Conservation (phyloP, 352 stramenopile species). For the Pythium monospermum region DNA sequence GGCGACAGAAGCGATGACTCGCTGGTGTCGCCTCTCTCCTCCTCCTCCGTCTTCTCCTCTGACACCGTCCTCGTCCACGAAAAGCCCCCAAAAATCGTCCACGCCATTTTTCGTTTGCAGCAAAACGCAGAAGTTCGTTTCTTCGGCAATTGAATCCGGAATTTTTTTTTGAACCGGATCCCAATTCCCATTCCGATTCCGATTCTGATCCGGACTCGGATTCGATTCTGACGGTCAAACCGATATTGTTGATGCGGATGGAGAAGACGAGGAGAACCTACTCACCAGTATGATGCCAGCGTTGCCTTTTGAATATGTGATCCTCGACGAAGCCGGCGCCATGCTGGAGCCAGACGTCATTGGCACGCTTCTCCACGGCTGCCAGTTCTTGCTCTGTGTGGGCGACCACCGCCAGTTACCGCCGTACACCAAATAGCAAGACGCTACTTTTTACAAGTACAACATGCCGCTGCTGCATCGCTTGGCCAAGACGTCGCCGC, state of each 20-base stretch:
- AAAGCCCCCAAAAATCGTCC: too few relatives aligned
- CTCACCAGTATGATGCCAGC: not conserved
- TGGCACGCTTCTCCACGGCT: not conserved
- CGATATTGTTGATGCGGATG: not conserved
- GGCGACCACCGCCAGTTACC: not conserved
- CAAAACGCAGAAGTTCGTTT: too few relatives aligned
- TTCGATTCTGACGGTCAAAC: too few relatives aligned
- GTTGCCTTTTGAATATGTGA: not conserved
- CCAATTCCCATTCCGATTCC: too few relatives aligned
- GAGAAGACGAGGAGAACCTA: too few relatives aligned
- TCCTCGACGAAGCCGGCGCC: not conserved
- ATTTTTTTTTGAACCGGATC: too few relatives aligned
- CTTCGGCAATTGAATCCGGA: too few relatives aligned
- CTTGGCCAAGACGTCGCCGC: not conserved
- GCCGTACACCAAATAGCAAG: not conserved
- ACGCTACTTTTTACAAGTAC: not conserved
- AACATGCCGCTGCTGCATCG: not conserved
- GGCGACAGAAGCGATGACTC: not conserved
- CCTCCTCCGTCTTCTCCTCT: too few relatives aligned
- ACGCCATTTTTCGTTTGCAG: too few relatives aligned
- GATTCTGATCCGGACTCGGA: too few relatives aligned
- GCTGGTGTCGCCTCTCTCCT: too few relatives aligned
- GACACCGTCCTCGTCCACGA: too few relatives aligned
- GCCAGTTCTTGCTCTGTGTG: not conserved
- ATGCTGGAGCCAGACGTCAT: conserved; percentile 2